A percentile compares a stretch with the other conserved stretches of the same genome.
Evolutionary conservation across 108 stramenopile genomes (phyloP).

Genomic region (Skeletonema potamos): DNA sequence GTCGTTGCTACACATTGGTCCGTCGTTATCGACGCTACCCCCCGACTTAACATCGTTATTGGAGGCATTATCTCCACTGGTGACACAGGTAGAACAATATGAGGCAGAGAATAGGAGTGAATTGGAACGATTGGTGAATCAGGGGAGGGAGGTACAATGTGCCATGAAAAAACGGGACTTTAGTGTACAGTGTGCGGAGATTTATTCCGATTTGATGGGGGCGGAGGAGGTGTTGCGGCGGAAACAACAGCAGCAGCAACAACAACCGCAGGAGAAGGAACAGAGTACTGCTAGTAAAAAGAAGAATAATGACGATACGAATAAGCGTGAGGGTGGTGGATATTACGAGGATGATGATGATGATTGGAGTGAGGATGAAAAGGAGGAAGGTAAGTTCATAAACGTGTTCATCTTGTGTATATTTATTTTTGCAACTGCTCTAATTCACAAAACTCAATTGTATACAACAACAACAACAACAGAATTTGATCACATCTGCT

Average conservation of each 20-base stretch:
- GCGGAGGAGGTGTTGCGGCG: slow-evolving; percentile 54
- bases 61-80: slow-evolving; percentile 66
- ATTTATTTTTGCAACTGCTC: background rate
- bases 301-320: background rate
- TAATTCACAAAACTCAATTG: background rate
- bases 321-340: background rate
- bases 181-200: slow-evolving; percentile 65
- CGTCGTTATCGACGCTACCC: slow-evolving; percentile 69
- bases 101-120: slow-evolving; percentile 51
- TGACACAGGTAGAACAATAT: slow-evolving; percentile 51
- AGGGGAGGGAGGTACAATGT: slow-evolving; percentile 47
- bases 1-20: slow-evolving; percentile 81
- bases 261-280: slow-evolving; percentile 11
- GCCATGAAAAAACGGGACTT: slow-evolving; percentile 46
- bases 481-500: slow-evolving; percentile 48
- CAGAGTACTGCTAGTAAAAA: slow-evolving; percentile 1
- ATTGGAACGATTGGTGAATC: slow-evolving; percentile 56
- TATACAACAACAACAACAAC: background rate
- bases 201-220: slow-evolving; percentile 71
- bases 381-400: background rate
- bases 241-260: background rate
- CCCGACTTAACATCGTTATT: slow-evolving; percentile 76
- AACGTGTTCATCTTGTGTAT: background rate
- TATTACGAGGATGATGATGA: background rate
- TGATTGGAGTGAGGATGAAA: slow-evolving; percentile 12